Conservation (phyloP, 768 basidiomycete species). For the Dacryopinax spathularia region DNA sequence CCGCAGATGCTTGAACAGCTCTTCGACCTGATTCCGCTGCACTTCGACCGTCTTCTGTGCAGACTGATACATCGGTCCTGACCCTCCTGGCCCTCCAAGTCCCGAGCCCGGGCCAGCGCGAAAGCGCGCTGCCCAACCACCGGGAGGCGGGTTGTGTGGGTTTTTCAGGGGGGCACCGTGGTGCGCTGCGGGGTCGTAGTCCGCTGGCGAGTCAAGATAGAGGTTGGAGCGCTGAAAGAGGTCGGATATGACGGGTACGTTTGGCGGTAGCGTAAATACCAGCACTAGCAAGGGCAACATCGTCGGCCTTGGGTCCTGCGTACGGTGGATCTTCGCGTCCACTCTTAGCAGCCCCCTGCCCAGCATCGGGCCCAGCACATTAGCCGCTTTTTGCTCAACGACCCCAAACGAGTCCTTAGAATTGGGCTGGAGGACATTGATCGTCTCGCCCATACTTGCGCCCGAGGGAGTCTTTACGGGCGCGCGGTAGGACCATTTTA, state of each 20-base stretch:
- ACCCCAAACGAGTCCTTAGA: slow-evolving; percentile 60
- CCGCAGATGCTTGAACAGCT: slow-evolving; percentile 78
- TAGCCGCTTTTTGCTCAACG: slow-evolving; percentile 74
- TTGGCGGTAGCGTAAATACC: slow-evolving; percentile 87
- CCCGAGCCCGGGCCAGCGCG: not conserved
- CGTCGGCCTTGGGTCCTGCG: slow-evolving; percentile 42
- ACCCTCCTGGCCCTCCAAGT: slow-evolving; percentile 10
- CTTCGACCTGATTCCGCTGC: slow-evolving; percentile 84
- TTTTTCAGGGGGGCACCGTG: slow-evolving; percentile 61
- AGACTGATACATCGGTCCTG: slow-evolving; percentile 10
- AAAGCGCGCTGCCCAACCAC: slow-evolving; percentile 31
- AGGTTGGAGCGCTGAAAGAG: slow-evolving; percentile 54
- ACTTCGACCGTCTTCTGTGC: slow-evolving; percentile 67
- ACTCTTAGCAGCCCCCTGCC: slow-evolving; percentile 69
- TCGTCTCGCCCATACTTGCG: slow-evolving; percentile 41
- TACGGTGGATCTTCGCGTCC: slow-evolving; percentile 57
- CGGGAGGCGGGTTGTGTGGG: slow-evolving; percentile 72
- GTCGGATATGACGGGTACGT: slow-evolving; percentile 68
- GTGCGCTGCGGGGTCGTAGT: slow-evolving; percentile 45
- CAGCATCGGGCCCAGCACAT: slow-evolving; percentile 65
- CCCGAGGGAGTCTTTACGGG: slow-evolving; percentile 55
- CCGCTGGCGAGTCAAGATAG: slow-evolving; percentile 66
- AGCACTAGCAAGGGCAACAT: slow-evolving; percentile 74
- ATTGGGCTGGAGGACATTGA: slow-evolving; percentile 57
- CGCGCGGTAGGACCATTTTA: slow-evolving; percentile 24